Conservation (phyloP, 768 basidiomycete species). For the Chalciporus sphaerocephalus region DNA sequence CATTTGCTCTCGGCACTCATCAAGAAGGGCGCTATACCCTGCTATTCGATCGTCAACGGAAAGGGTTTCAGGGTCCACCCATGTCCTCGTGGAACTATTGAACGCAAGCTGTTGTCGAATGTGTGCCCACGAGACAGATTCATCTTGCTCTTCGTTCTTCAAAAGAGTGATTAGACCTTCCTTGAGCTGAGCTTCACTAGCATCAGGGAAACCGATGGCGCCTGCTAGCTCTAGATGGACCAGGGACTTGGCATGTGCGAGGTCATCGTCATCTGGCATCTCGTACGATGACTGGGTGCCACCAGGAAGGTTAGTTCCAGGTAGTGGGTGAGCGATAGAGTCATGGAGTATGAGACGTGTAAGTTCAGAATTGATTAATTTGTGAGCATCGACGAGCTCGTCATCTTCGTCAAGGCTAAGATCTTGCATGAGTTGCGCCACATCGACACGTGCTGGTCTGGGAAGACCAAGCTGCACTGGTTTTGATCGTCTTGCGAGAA, state of each 20-base stretch:
- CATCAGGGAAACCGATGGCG: slow-evolving; percentile 80
- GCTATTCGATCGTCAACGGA: slow-evolving; percentile 53
- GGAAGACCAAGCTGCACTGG: slow-evolving; percentile 81
- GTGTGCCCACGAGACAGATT: slow-evolving; percentile 66
- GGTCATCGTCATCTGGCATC: slow-evolving; percentile 71
- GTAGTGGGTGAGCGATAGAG: slow-evolving; percentile 79
- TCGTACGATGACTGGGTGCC: slow-evolving; percentile 63
- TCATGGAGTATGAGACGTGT: slow-evolving; percentile 81
- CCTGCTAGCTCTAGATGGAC: slow-evolving; percentile 80
- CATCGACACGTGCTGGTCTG: slow-evolving; percentile 79
- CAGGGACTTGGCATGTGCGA: slow-evolving; percentile 62
- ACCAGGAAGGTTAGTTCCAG: slow-evolving; percentile 79
- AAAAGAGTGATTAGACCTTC: slow-evolving; percentile 66
- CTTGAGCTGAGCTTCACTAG: slow-evolving; percentile 72
- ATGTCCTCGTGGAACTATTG: slow-evolving; percentile 50
- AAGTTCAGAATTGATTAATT: slow-evolving; percentile 73
- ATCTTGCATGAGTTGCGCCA: slow-evolving; percentile 55
- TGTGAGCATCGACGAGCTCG: slow-evolving; percentile 48
- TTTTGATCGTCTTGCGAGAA: slow-evolving; percentile 77
- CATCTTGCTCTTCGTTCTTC: slow-evolving; percentile 58
- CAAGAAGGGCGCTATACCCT: slow-evolving; percentile 61
- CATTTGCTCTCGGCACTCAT: slow-evolving; percentile 66
- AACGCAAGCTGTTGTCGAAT: slow-evolving; percentile 60
- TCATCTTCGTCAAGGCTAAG: slow-evolving; percentile 50
- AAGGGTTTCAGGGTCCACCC: slow-evolving; percentile 66